Evolutionary conservation across 2,329 filamentous ascomycete genomes (phyloP), one percentile per base, ranked within the genome.

Genomic region (Epichloe gansuensis): DNA sequence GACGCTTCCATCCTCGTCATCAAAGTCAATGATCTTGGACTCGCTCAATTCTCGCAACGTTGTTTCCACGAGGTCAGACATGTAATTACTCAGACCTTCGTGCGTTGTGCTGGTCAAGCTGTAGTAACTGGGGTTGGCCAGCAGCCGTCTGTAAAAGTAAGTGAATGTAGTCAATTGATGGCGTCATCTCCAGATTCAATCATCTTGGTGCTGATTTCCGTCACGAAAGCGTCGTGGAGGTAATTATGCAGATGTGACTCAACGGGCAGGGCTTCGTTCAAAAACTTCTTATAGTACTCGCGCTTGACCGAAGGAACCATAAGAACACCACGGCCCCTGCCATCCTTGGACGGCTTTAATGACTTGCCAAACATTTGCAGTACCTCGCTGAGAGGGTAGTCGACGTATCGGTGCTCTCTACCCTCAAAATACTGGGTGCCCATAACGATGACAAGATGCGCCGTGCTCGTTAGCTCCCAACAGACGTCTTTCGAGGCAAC

Each of bases 291-390:
- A 78, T 97, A 98, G 70, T 95, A 98, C 57, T 96, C 91, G 39
- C 93, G 84, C 76, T 95, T 96, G 47, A 94, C 89, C 17, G 87
- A 84, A 3, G 91, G 90, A 11, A 96, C 82, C 93, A 98, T 97
- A 45, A 98, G 76, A n/a, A 98, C 88, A 59, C 91, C 94, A 56
- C 88, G 88, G 46, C 87, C 86, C 53, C 85, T 80, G 53, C 87
- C 88, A 62, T 95, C 90, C 63, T 83, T 78, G 3, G 85, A 80
- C 2, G 89, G 82, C 42, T 86, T 82, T 52, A 91, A 83, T 39
- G 93, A 88, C 69, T 93, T 95, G 60, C 93, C 93, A 61, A 97
- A 95, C 91, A 98, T 98, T 64, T 98, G 93, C 52, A 98, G 73
- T 15, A 98, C 82, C 65, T 98, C 93, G 62, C 86, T 91, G 58